Percentiles rank a stretch among this genome's conserved stretches.
Conservation (phyloP, 1,284 basidiomycete genomes). For the Somion occarium region DNA sequence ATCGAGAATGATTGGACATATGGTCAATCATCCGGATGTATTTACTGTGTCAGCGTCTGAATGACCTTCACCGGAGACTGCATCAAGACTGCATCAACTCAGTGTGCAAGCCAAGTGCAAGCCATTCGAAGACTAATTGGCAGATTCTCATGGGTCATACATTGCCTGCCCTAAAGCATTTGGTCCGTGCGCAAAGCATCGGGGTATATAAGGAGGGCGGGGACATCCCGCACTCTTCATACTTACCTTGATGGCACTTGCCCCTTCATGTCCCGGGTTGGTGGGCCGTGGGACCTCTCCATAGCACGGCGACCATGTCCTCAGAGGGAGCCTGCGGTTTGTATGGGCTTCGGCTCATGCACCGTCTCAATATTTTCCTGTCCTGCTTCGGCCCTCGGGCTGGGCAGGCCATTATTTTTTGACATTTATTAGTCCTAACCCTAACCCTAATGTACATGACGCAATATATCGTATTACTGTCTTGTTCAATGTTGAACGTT, state of each 20-base stretch:
- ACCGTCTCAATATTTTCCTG: slow-evolving; percentile 70
- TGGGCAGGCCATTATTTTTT: slow-evolving; percentile 30
- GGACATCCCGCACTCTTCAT: slow-evolving; percentile 23
- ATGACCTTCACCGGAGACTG: no score
- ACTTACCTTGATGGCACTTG: slow-evolving; percentile 37
- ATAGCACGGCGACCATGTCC: slow-evolving; percentile 74
- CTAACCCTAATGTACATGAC: slow-evolving; percentile 23
- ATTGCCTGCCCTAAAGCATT: slow-evolving; percentile 18
- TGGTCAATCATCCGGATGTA: no score
- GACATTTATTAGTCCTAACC: slow-evolving; percentile 22
- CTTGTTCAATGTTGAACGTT: neutral
- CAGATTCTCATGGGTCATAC: neutral
- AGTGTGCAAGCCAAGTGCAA: no score
- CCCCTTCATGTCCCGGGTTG: slow-evolving; percentile 36
- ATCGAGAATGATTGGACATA: neutral
- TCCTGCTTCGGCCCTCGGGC: slow-evolving; percentile 48
- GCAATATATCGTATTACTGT: neutral
- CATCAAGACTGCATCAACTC: no score
- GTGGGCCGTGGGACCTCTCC: slow-evolving; percentile 43
- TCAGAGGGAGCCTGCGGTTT: slow-evolving; percentile 41
- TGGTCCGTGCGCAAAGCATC: slow-evolving; percentile 27
- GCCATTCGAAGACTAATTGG: neutral
- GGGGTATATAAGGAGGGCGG: slow-evolving; percentile 18
- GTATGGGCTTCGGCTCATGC: slow-evolving; percentile 65
- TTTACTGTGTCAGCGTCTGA: no score